Evolutionary conservation across 805 yeast genomes (phyloP).

Genomic region (Suhomyces sp.): DNA sequence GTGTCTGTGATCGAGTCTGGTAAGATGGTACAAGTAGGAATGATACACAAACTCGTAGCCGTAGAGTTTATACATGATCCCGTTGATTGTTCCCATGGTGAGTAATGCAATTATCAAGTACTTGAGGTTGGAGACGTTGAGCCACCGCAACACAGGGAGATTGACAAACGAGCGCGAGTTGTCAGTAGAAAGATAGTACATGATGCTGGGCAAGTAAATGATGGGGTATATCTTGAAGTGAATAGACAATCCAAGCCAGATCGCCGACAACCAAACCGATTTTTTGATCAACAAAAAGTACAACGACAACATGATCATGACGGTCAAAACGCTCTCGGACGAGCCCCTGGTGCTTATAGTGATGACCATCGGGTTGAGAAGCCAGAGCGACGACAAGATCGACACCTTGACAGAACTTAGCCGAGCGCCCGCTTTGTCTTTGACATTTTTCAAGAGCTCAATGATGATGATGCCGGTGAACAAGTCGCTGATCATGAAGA

Average conservation of each 20-base stretch:
- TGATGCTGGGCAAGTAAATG: constrained; percentile 74
- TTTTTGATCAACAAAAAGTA: constrained; percentile 40
- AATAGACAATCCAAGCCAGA: constrained; percentile 70
- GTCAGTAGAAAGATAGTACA: constrained; percentile 39
- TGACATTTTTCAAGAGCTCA: constrained; percentile 28
- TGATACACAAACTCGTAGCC: constrained; percentile 75
- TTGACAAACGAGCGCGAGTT: constrained; percentile 17
- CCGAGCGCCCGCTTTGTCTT: constrained; percentile 22
- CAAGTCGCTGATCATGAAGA: constrained; percentile 77
- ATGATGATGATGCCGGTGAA: constrained; percentile 64
- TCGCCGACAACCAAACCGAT: constrained; percentile 28
- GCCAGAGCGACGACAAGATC: constrained; percentile 65
- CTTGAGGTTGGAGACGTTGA: constrained; percentile 35
- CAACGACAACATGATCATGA: constrained; percentile 61
- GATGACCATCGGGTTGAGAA: constrained; percentile 90
- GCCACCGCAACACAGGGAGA: constrained; percentile 30
- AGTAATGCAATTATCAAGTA: constrained; percentile 32
- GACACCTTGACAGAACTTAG: constrained; percentile 25
- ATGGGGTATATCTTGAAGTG: constrained; percentile 93
- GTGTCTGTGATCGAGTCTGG: constrained; percentile 88
- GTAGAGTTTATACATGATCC: constrained; percentile 62
- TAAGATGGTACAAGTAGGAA: constrained; percentile 78
- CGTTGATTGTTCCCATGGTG: constrained; percentile 48
- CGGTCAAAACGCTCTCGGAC: constrained; percentile 84
- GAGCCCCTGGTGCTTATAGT: constrained; percentile 93